A percentile compares a stretch with the other conserved stretches of the same genome.
phyloP scores from a whole-genome alignment of 2,329 filamentous ascomycete genomes.

The Trichoderma arundinaceum region DNA sequence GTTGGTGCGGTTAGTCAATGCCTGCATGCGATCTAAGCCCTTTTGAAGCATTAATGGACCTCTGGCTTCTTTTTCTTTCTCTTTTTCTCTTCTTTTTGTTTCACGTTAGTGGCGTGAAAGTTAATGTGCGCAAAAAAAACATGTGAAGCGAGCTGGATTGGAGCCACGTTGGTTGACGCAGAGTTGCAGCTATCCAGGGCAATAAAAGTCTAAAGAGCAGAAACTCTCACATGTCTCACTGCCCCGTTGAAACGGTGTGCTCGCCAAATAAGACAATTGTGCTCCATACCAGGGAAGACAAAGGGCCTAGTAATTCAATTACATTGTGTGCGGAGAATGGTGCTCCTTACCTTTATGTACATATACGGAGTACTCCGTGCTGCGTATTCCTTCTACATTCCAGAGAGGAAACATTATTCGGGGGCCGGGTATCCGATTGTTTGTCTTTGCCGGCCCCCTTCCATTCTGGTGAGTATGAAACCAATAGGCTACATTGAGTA shows the following conservation, averaged over 20 bases:
- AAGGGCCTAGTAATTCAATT: background rate
- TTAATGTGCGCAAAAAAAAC: conserved; percentile 5
- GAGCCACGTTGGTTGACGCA: conserved; percentile 16
- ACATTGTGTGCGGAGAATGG: conserved; percentile 17
- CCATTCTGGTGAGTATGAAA: conserved; percentile 26
- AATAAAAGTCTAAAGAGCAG: background rate
- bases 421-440: conserved; percentile 2
- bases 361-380: conserved; percentile 17
- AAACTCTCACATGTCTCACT: conserved; percentile 2
- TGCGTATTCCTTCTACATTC: background rate
- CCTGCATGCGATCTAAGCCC: background rate
- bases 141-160: conserved; percentile 2
- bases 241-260: background rate
- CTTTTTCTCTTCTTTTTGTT: background rate
- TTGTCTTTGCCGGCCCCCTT: conserved; percentile 11
- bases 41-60: background rate
- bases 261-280: background rate
- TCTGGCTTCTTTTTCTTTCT: background rate
- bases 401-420: conserved; percentile 4
- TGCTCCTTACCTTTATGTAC: background rate
- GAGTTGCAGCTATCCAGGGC: conserved; percentile 12
- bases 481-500: conserved; percentile 5
- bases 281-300: background rate
- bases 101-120: conserved; percentile 9
- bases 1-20: conserved; percentile 1